Evolutionary conservation across 1,284 basidiomycete genomes (phyloP).

Genomic region (Schizopora paradoxa): DNA sequence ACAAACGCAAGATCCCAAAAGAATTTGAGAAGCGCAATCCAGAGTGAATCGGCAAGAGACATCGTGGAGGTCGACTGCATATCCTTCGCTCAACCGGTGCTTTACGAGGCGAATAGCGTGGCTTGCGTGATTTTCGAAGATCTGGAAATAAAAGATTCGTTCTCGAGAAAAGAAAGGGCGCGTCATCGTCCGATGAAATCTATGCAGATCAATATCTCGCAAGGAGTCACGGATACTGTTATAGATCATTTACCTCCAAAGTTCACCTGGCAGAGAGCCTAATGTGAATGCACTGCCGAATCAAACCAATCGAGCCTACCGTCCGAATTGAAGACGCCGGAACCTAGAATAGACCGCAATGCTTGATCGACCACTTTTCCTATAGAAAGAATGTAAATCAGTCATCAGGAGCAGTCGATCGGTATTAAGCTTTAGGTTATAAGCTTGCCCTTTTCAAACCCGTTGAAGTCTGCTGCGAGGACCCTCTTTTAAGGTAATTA

Average conservation of each 20-base stretch:
- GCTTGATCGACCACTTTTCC: slow-evolving; percentile 6
- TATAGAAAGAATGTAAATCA: neutral
- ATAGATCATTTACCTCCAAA: no score
- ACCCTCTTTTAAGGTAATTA: slow-evolving; percentile 11
- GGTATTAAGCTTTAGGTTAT: neutral
- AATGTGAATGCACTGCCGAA: no score
- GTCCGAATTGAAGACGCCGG: slow-evolving; percentile 24
- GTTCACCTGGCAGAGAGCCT: no score
- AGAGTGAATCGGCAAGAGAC: slow-evolving; percentile 21
- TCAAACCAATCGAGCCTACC: no score
- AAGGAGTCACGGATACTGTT: no score
- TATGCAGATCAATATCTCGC: slow-evolving; percentile 3
- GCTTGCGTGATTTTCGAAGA: slow-evolving; percentile 19
- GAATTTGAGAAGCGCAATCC: slow-evolving; percentile 22
- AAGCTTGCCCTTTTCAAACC: slow-evolving; percentile 18
- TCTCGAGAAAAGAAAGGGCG: slow-evolving; percentile 24
- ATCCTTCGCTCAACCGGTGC: slow-evolving; percentile 10
- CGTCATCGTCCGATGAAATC: slow-evolving; percentile 22
- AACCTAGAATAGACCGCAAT: slow-evolving; percentile 17
- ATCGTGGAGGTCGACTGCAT: slow-evolving; percentile 21
- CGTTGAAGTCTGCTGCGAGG: slow-evolving; percentile 18
- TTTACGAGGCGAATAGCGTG: slow-evolving; percentile 15
- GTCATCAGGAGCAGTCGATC: no score
- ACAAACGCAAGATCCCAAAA: slow-evolving; percentile 5
- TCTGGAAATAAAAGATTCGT: slow-evolving; percentile 21